Conservation (phyloP, 2,329 filamentous ascomycete species). For the Pestalotiopsis sp. region DNA sequence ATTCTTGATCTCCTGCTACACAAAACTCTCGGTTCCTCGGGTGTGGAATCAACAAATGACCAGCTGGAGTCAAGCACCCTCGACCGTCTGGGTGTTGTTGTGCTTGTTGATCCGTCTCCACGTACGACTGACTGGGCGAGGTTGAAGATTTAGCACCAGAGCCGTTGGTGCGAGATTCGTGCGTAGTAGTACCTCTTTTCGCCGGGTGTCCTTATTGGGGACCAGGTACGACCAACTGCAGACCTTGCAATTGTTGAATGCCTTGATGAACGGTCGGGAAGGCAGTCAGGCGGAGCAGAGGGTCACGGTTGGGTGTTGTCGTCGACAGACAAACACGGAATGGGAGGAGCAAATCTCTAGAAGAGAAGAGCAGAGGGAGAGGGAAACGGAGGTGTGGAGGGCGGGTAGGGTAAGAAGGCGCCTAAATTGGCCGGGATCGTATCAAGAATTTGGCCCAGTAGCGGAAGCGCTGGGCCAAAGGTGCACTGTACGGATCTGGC, state of each 20-base stretch:
- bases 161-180: not conserved
- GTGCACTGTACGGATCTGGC: not conserved
- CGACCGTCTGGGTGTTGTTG: not conserved
- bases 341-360: not conserved
- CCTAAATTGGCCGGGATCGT: constrained; percentile 6
- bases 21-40: not conserved
- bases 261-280: not conserved
- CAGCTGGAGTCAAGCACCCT: not conserved
- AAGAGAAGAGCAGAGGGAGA: constrained; percentile 5
- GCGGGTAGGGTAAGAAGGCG: constrained; percentile 5
- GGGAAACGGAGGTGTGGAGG: not conserved
- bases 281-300: not conserved
- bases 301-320: constrained; percentile 1
- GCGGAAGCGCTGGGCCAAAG: not conserved
- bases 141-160: not conserved
- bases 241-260: not conserved
- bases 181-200: not conserved
- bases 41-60: not conserved
- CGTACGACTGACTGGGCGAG: not conserved
- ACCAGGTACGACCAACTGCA: not conserved
- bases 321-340: not conserved
- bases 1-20: not conserved
- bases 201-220: not conserved
- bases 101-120: not conserved
- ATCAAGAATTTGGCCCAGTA: not conserved